Evolutionary conservation across 176 grass and related monocot genomes (phyloP).

Genomic region (Triticum aestivum): DNA sequence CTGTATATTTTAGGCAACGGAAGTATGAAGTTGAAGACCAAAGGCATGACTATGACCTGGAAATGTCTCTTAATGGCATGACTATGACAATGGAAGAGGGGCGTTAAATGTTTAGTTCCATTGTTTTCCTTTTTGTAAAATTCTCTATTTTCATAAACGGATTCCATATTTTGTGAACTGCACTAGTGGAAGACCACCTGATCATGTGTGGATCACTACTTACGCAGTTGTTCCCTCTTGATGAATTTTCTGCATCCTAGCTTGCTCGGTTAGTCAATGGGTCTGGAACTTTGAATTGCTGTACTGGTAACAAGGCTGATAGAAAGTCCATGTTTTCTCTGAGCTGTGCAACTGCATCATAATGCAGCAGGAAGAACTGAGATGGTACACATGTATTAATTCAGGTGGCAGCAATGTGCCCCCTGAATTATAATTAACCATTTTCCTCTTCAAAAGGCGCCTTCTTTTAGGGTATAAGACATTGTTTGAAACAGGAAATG

Average conservation of each 20-base stretch:
- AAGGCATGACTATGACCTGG: background rate
- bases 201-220: background rate
- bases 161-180: background rate
- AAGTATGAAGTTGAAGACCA: background rate
- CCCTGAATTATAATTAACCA: too few relatives aligned
- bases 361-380: too few relatives aligned
- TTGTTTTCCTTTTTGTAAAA: background rate
- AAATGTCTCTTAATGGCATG: background rate
- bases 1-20: slow-evolving; percentile 24
- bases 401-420: too few relatives aligned
- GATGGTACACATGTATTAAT: too few relatives aligned
- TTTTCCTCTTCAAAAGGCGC: too few relatives aligned
- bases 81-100: background rate
- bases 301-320: background rate
- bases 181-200: background rate
- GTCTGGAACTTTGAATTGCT: background rate
- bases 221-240: background rate
- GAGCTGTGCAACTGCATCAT: too few relatives aligned
- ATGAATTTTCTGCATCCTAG: background rate
- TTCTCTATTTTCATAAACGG: background rate
- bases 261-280: background rate
- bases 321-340: background rate
- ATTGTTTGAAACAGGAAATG: too few relatives aligned
- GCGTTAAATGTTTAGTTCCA: background rate
- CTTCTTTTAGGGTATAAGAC: too few relatives aligned